Conservation (phyloP, 139 green algal genomes). For the Yamagishiella unicocca region DNA sequence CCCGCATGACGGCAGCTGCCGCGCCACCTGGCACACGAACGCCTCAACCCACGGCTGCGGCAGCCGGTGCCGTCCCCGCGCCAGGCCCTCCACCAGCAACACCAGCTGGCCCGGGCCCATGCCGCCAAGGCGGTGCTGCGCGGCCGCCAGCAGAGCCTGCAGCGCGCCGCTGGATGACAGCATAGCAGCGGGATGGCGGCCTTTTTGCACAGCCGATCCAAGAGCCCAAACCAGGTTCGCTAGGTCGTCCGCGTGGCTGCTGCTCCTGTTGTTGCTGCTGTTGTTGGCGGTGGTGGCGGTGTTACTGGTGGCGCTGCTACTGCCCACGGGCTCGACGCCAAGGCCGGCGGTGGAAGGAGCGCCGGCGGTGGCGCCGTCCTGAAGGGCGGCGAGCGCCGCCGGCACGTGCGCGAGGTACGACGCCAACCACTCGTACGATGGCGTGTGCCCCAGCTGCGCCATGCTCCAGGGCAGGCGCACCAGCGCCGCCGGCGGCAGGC, state of each 20-base stretch:
- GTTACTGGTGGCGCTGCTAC: background rate
- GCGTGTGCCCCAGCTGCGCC: background rate
- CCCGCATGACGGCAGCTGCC: conserved; percentile 26
- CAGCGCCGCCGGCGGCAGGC: background rate
- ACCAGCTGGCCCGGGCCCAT: conserved; percentile 28
- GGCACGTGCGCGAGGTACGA: background rate
- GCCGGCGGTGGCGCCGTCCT: background rate
- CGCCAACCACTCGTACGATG: background rate
- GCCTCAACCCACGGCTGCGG: background rate
- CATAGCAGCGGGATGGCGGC: background rate
- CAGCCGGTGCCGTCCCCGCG: conserved; percentile 10
- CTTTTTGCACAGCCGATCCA: background rate
- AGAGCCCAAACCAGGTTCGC: conserved; percentile 18
- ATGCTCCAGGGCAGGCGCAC: conserved; percentile 9
- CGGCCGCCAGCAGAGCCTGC: background rate
- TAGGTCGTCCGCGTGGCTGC: background rate
- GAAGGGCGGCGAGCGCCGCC: background rate
- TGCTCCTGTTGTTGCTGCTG: background rate
- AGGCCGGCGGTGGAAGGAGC: background rate
- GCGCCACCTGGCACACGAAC: background rate
- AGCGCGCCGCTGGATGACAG: conserved; percentile 8
- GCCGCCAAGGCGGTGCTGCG: background rate
- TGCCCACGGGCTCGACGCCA: background rate
- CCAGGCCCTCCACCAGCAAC: conserved; percentile 32
- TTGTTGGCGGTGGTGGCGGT: background rate